Percentiles rank a stretch among this genome's conserved stretches.
phyloP scores from a whole-genome alignment of 805 yeast species.

The Teunomyces barrocoloradensis region DNA sequence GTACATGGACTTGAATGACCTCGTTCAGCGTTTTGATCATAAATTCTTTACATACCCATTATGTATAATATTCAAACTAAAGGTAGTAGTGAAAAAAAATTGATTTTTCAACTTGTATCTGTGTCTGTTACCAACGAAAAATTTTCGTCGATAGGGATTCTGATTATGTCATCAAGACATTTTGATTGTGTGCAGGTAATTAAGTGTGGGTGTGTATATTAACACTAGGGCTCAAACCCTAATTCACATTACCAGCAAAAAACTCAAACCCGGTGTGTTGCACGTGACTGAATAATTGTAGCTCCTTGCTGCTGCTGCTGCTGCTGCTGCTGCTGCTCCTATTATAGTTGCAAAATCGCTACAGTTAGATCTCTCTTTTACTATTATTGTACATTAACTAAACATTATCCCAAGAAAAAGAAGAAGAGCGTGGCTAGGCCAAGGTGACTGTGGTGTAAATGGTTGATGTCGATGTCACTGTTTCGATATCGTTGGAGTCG shows the following conservation, averaged over 20 bases:
- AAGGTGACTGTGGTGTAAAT: constrained; percentile 32
- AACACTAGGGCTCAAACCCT: neutral
- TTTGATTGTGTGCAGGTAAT: neutral
- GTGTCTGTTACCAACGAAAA: neutral
- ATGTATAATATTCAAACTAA: constrained; percentile 12
- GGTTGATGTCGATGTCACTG: constrained; percentile 40
- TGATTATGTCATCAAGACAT: constrained; percentile 1
- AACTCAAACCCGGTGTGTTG: neutral
- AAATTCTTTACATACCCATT: constrained; percentile 21
- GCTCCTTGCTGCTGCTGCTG: no score
- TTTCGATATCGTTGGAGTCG: constrained; percentile 23
- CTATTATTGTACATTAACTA: constrained; percentile 1
- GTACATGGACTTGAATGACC: neutral
- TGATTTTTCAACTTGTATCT: constrained; percentile 4
- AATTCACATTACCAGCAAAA: neutral
- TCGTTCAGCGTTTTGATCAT: neutral
- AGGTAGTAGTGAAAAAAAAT: constrained; percentile 5
- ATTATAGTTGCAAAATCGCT: neutral
- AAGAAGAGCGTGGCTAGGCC: constrained; percentile 4
- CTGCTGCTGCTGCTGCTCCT: no score
- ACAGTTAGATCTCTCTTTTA: neutral
- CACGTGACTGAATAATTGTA: neutral
- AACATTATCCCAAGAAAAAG: constrained; percentile 4
- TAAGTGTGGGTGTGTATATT: neutral
- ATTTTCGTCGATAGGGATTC: constrained; percentile 4